These are phyloP conservation scores for Penicillium mononematosum DNA, from an alignment of 495 filamentous ascomycete species.

Conservation along the genomic window DNA sequence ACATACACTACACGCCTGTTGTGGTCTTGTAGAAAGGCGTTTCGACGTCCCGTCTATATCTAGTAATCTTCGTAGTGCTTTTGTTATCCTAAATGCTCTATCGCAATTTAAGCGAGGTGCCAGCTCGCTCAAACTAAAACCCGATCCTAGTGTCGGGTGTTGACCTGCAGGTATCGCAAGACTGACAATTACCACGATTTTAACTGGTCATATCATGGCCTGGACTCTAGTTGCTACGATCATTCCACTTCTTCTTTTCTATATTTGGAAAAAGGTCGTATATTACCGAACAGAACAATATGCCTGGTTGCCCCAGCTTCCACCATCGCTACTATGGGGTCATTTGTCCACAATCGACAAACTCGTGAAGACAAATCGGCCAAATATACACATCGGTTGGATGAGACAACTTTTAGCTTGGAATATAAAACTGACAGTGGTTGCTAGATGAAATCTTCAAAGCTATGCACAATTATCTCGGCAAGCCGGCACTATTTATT, in stretches of 20 bases:
- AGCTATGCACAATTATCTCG: slow-evolving; percentile 1
- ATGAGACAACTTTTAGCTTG: too few relatives aligned
- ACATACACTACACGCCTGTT: neutral
- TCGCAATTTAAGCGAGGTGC: neutral
- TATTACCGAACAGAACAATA: slow-evolving; percentile 8
- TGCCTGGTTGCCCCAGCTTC: slow-evolving; percentile 4
- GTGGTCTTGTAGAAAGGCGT: neutral
- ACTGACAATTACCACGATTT: neutral
- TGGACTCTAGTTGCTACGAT: neutral
- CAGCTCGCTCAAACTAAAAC: neutral
- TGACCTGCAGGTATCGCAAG: neutral
- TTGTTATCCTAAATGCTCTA: neutral
- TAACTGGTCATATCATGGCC: neutral
- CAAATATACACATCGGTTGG: slow-evolving; percentile 1
- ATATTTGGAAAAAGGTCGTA: neutral
- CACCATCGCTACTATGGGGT: slow-evolving; percentile 3
- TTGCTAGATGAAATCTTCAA: neutral
- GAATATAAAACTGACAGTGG: neutral
- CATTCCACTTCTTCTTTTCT: neutral
- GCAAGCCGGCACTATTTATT: slow-evolving; percentile 14
- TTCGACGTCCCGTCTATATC: neutral
- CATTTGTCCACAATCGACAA: neutral
- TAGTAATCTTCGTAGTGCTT: too few relatives aligned
- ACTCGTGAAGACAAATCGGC: neutral
- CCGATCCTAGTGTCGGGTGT: neutral